Evolutionary conservation across 208 protist genomes (phyloP).

Genomic region (Acanthamoeba quina): DNA sequence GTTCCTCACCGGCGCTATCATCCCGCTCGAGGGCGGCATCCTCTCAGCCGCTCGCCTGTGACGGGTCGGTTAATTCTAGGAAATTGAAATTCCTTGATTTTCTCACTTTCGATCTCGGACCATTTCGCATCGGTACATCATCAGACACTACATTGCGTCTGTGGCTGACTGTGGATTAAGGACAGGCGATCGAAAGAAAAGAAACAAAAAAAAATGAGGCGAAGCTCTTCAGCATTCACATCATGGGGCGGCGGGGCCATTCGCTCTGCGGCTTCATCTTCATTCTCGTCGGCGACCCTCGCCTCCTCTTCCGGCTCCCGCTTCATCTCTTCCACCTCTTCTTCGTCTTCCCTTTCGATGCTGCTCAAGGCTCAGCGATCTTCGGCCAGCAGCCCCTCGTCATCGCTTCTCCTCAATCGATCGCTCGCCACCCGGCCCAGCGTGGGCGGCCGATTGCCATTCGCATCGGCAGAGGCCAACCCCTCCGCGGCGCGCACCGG

Average conservation of each 20-base stretch:
- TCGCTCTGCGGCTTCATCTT: not conserved
- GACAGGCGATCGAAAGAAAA: not conserved
- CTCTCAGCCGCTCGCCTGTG: conserved; percentile 19
- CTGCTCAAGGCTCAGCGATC: conserved; percentile 7
- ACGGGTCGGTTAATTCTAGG: not conserved
- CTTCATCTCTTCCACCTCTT: not conserved
- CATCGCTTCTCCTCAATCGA: not conserved
- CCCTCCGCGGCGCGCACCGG: not conserved
- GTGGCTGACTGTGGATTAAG: too few relatives aligned
- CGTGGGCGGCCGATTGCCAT: not conserved
- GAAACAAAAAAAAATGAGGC: not conserved
- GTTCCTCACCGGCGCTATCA: conserved; percentile 72
- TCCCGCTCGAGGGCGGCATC: conserved; percentile 78
- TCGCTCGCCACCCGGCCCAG: not conserved
- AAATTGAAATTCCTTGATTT: not conserved
- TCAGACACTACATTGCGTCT: too few relatives aligned
- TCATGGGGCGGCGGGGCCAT: not conserved
- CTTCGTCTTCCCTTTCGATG: not conserved
- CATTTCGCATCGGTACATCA: not conserved
- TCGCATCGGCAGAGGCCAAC: not conserved
- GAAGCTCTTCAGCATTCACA: not conserved
- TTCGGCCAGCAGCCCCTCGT: not conserved
- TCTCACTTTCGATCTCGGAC: not conserved
- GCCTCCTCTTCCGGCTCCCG: not conserved
- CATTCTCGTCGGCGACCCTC: not conserved